Conservation (phyloP, 2,329 filamentous ascomycete species). For the Ceratocystis destructans region DNA sequence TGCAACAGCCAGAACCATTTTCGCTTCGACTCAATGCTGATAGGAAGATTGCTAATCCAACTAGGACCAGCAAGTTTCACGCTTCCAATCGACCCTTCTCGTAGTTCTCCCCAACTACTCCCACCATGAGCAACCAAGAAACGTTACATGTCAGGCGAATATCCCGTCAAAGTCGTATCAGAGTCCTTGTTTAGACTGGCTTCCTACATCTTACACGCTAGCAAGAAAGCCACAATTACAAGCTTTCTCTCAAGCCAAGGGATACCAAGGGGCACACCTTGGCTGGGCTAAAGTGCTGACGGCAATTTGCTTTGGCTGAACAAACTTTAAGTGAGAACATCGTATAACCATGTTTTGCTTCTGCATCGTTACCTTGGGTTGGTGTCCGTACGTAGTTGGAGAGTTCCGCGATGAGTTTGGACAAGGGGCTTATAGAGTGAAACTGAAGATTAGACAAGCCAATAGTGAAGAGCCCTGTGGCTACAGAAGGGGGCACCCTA, state of each 20-base stretch:
- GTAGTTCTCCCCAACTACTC: background rate
- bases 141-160: slow-evolving; percentile 21
- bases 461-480: background rate
- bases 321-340: background rate
- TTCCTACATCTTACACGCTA: no score
- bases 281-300: background rate
- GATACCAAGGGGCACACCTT: no score
- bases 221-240: no score
- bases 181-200: background rate
- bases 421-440: background rate
- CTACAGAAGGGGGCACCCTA: background rate
- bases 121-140: slow-evolving; percentile 12
- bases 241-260: no score
- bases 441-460: background rate
- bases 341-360: background rate
- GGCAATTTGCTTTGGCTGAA: background rate
- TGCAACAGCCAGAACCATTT: background rate
- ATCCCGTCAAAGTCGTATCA: background rate
- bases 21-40: background rate
- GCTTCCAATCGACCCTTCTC: background rate
- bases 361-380: background rate
- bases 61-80: no score
- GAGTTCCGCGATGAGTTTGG: no score
- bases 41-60: background rate
- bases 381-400: background rate